Evolutionary conservation across 148 eudicot genomes (phyloP).

Genomic region (Salicornia ramosissima): DNA sequence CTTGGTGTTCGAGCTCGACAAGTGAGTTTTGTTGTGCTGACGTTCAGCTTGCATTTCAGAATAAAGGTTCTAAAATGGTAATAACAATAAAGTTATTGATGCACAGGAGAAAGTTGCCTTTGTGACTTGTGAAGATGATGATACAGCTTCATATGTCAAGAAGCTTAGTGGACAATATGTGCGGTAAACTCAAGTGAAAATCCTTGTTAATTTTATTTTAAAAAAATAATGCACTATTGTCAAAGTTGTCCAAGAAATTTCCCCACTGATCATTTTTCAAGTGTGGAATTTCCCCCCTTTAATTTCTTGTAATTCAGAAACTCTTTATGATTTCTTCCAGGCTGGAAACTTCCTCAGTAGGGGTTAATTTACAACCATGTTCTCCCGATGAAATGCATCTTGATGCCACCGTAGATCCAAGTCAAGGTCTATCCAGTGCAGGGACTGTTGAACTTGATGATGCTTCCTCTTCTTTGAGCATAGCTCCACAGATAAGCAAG

Average conservation of each 20-base stretch:
- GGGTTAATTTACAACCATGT: conserved; percentile 50
- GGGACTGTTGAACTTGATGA: conserved; percentile 22
- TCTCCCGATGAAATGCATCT: conserved; percentile 25
- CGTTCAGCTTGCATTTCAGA: background rate
- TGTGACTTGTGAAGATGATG: conserved; percentile 95
- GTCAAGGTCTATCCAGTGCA: conserved; percentile 21
- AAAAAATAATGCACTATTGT: background rate
- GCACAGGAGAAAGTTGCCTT: conserved; percentile 93
- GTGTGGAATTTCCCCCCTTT: background rate
- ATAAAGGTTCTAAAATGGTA: background rate
- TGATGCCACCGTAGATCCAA: conserved; percentile 24
- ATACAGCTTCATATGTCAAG: conserved; percentile 42
- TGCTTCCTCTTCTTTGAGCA: conserved; percentile 26
- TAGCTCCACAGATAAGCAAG: conserved; percentile 33
- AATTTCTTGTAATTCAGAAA: background rate
- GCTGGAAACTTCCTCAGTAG: conserved; percentile 69
- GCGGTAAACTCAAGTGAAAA: conserved; percentile 42
- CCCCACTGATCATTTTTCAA: background rate
- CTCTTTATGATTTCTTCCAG: conserved; percentile 28
- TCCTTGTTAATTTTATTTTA: background rate
- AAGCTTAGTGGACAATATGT: conserved; percentile 62
- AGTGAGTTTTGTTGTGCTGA: conserved; percentile 36
- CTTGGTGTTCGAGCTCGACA: conserved; percentile 98
- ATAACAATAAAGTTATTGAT: conserved; percentile 16
- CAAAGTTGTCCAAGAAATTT: background rate